Base-by-base conservation (phyloP, 768 basidiomycete genomes). In the Kwoniella mangroviensis region DNA sequence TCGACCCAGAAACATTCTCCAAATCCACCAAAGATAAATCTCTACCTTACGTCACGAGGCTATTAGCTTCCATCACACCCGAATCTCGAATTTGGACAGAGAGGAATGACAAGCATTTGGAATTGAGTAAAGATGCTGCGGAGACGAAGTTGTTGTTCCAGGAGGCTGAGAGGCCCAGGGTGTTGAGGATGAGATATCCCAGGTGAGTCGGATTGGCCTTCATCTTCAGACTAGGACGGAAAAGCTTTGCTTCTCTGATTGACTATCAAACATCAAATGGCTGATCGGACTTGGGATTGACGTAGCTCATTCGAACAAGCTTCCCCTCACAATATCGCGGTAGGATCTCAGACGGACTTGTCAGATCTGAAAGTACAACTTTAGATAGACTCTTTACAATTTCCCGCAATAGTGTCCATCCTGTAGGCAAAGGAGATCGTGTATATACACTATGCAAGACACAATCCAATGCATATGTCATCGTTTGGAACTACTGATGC, bases 101-200 rank as follows among this genome's bases (percentile, higher is more conserved):
- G 67, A 71, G 83, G 74, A 83, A 83, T 71, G 82, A 83, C 54
- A 82, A 83, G 73, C 84, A 84, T 72, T 71, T 85, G 42, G 79
- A 84, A 67, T 60, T 82, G 55, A 75, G 78, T 19, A 75, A 81
- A 54, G 69, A 79, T 68, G 73, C 73, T 2, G 83, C 84, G 15
- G 84, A 83, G 65, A 81, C 83, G 53, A 78, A 81, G 70, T 69
- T 84, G 67, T 70, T 85, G 63, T 79, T 84, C 75, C 83, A 84
- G 74, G 83, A 84, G 67, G 84, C 84, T 4, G 83, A 84, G 79
- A 78, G 81, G 70, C 83, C 83, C 3, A 74, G 70, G 51, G 77
- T 85, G 10, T 73, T 74, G 67, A 67, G 82, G 64, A 62, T 83
- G 75, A 76, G 81, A 65, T 83, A 81, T 76, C 79, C 81, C 10